These are phyloP conservation scores for Claviceps sp. DNA, from an alignment of 2,329 filamentous ascomycete species.

Conservation along the genomic window DNA sequence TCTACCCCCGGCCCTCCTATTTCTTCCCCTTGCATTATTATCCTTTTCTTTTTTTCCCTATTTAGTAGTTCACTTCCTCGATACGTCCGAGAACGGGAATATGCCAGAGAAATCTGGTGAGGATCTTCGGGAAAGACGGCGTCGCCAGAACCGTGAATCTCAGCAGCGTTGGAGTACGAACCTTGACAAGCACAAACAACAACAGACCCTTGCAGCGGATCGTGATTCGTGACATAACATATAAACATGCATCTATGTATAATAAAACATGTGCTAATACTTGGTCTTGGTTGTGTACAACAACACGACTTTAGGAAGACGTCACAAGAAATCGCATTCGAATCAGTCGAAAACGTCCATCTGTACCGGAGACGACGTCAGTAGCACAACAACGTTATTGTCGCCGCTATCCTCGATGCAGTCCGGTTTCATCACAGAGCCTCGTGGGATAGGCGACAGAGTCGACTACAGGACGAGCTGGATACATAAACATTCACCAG, in stretches of 20 bases:
- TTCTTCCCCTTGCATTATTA: background rate
- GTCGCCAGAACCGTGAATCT: slow-evolving; percentile 1
- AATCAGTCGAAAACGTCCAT: background rate
- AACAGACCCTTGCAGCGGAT: background rate
- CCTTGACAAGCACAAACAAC: background rate
- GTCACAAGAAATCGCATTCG: background rate
- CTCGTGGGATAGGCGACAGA: background rate
- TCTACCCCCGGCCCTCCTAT: background rate
- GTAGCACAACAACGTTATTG: background rate
- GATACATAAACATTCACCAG: background rate
- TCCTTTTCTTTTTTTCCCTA: background rate
- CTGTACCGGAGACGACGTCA: background rate
- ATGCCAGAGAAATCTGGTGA: slow-evolving; percentile 14
- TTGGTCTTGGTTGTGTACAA: background rate
- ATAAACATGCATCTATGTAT: background rate
- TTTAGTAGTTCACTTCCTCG: background rate
- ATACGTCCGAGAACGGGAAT: background rate
- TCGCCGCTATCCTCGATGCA: background rate
- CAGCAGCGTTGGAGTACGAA: slow-evolving; percentile 1
- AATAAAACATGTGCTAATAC: background rate
- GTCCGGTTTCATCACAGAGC: background rate
- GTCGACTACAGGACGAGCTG: background rate
- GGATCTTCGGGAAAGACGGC: background rate
- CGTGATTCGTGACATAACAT: background rate
- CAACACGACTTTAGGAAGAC: background rate